Evolutionary conservation across 352 stramenopile species (phyloP), one percentile per base, ranked within the genome.

Genomic region (Pythium scleroteichum): DNA sequence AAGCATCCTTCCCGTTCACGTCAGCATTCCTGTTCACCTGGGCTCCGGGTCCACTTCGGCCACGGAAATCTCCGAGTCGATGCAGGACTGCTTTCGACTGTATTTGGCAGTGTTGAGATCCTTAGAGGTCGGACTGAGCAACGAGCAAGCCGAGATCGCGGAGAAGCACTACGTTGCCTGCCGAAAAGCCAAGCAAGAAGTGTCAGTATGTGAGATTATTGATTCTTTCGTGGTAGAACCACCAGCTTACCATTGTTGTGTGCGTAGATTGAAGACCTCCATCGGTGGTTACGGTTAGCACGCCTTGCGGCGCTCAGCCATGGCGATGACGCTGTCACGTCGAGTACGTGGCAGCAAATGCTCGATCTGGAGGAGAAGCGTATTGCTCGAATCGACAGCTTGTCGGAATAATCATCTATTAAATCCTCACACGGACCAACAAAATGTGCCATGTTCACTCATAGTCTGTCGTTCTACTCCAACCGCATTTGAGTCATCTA

Each of bases 111-210:
- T 91, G 0, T 26, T 92, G 23, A 76, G 85, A 14, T 76, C 67
- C 17, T 64, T 87, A 23, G 61, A 73, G 3, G 72, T 91, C 19
- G 72, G 66, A 0, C 83, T 94, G 14, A 73, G 79, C 48, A 92
- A 92, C 41, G 81, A 92, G 38, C 71, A 85, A 55, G 85, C 85
- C 1, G 81, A 92, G 20, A 74, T 79, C 55, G 85, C 85, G 2
- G 85, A 94, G 68, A 84, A 90, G 40, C 75, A 91, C 64, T 94
- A 88, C 59, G 81, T 94, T 1, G 75, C 75, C 9, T 85, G 79
- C 47, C 79, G 85, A 8, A 85, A 92, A 49, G 72, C 67, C 2
- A 70, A 90, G 32, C 73, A 89, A 38, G 75, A 87, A 67, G 80
- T 94, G 27, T 77, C 68, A 76, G 85, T 94, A 73, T 40, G 80